Evolutionary conservation across 164 flowering plant species (phyloP).

Genomic region (Akebia trifoliata): DNA sequence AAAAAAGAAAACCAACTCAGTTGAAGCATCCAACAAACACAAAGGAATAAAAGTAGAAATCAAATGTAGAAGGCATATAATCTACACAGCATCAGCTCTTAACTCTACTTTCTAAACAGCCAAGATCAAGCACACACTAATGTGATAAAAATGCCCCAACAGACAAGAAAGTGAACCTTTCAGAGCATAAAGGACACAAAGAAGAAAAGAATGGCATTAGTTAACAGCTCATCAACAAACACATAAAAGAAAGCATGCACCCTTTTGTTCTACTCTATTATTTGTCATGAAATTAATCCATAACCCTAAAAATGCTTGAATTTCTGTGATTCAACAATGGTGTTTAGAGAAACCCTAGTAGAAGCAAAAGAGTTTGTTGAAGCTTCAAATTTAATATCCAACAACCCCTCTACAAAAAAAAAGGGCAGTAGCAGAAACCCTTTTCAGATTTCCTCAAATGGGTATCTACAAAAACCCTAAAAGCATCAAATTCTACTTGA

Average conservation of each 20-base stretch:
- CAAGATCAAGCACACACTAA: constrained; percentile 39
- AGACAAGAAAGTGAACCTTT: constrained; percentile 83
- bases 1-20: constrained; percentile 55
- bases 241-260: constrained; percentile 73
- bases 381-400: constrained; percentile 1
- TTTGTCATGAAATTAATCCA: constrained; percentile 10
- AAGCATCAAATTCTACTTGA: constrained; percentile 43
- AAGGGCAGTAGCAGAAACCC: constrained; percentile 18
- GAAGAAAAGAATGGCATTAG: constrained; percentile 46
- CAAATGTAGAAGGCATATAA: constrained; percentile 64
- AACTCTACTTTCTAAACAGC: constrained; percentile 41
- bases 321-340: constrained; percentile 5
- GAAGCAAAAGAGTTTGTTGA: constrained; percentile 6
- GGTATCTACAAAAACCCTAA: constrained; percentile 24
- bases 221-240: constrained; percentile 58
- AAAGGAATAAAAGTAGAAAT: constrained; percentile 40
- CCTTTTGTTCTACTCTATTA: constrained; percentile 39
- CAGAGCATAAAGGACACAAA: constrained; percentile 78
- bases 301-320: constrained; percentile 6
- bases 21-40: constrained; percentile 44
- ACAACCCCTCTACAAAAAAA: constrained; percentile 8
- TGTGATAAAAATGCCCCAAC: constrained; percentile 31
- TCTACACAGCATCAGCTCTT: constrained; percentile 37
- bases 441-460: constrained; percentile 26
- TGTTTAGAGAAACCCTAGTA: constrained; percentile 9